These are phyloP conservation scores for Fusarium buxicola DNA, from an alignment of 2,329 filamentous ascomycete species.

Conservation along the genomic window DNA sequence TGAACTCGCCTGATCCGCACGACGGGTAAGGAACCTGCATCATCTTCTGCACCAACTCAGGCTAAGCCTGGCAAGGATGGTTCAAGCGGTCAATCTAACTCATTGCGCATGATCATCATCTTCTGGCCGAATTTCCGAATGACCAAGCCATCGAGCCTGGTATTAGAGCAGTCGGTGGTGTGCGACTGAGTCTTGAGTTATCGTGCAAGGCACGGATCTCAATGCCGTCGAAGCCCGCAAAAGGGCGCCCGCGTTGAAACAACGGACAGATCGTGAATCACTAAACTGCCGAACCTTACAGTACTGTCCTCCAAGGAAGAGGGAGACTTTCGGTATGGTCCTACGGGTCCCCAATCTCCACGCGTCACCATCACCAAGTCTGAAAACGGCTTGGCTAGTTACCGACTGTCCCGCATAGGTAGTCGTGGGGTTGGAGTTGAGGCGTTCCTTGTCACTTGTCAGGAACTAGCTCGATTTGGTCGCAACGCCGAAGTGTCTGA, in stretches of 20 bases:
- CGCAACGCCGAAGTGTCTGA: conserved; percentile 35
- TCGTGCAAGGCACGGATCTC: conserved; percentile 4
- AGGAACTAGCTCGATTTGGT: conserved; percentile 38
- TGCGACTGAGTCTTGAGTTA: background rate
- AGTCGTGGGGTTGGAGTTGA: conserved; percentile 23
- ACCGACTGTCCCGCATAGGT: conserved; percentile 20
- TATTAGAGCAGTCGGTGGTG: background rate
- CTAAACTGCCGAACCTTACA: conserved; percentile 5
- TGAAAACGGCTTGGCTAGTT: conserved; percentile 13
- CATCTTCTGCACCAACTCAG: background rate
- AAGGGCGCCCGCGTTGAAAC: conserved; percentile 28
- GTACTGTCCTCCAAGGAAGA: conserved; percentile 18
- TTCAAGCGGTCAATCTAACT: conserved; percentile 6
- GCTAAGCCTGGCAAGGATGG: conserved; percentile 6
- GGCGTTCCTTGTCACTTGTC: conserved; percentile 7
- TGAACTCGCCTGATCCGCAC: background rate
- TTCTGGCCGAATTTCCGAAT: conserved; percentile 1
- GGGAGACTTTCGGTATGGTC: conserved; percentile 15
- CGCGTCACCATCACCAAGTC: background rate
- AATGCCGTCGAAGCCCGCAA: conserved; percentile 1
- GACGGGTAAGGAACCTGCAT: conserved; percentile 10
- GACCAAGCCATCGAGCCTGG: background rate
- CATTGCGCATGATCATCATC: conserved; percentile 2
- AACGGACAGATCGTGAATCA: conserved; percentile 11
- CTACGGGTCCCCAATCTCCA: conserved; percentile 10